Conservation (phyloP, 495 filamentous ascomycete species). For the Hypoxylon intermedium region DNA sequence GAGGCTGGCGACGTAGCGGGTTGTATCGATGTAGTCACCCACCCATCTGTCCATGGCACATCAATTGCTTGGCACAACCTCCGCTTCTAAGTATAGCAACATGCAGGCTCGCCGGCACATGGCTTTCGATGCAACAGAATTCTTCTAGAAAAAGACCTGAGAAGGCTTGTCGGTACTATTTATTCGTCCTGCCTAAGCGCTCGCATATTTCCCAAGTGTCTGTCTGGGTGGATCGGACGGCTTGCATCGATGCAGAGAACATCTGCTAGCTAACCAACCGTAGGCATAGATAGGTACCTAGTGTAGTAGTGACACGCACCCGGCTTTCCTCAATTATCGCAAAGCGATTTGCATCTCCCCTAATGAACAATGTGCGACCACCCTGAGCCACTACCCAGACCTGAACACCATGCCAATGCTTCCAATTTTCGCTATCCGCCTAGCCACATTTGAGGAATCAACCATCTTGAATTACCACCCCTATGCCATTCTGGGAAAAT, state of each 20-base stretch:
- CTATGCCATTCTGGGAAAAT: constrained; percentile 9
- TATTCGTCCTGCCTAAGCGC: constrained; percentile 12
- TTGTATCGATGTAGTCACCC: not conserved
- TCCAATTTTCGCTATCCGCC: constrained; percentile 23
- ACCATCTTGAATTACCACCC: constrained; percentile 7
- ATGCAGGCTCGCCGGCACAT: constrained; percentile 27
- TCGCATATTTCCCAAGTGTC: constrained; percentile 13
- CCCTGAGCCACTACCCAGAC: constrained; percentile 3
- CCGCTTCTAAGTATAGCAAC: constrained; percentile 37
- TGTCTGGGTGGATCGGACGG: constrained; percentile 8
- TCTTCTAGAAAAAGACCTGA: constrained; percentile 36
- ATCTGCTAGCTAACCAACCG: constrained; percentile 15
- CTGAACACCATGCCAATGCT: constrained; percentile 35
- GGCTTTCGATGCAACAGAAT: constrained; percentile 32
- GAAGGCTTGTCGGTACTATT: not conserved
- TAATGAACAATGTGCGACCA: constrained; percentile 11
- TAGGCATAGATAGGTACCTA: not conserved
- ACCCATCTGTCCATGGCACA: no score
- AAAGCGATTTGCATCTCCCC: constrained; percentile 10
- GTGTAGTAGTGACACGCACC: not conserved
- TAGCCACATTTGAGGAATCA: not conserved
- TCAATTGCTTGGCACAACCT: not conserved
- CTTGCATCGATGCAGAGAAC: constrained; percentile 24
- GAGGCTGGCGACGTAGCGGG: constrained; percentile 14
- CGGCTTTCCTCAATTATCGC: no score